Base-by-base conservation (phyloP, 1,284 basidiomycete genomes). In the Austroboletus niveus region DNA sequence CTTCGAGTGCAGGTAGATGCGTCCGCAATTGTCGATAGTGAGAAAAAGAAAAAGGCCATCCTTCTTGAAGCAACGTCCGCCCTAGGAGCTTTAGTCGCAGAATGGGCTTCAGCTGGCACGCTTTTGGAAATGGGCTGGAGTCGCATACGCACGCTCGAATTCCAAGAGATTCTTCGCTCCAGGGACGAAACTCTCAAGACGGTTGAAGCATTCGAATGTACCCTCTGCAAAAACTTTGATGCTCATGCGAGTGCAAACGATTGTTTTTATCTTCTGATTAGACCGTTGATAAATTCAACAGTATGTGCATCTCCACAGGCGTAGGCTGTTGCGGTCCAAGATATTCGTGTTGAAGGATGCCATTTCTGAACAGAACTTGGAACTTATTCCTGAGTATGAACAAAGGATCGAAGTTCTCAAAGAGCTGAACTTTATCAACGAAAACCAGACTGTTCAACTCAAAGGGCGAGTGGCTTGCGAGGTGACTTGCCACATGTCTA, bases 401-500 rank as follows among this genome's bases (percentile, higher is more conserved):
- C 93, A 95, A 66, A 81, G 96, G 24, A 87, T 99, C 24, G 84
- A 83, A 31, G 96, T 99, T 1, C 79, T 99, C 43, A 89, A 96
- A 65, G 89, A 92, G 48, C 79, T 99, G 24, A 85, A 90, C 56
- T 96, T 97, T 68, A 92, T 98, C 60, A 89, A 97, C 66, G 89
- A 94, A 44, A 92, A 96, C 60, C 88, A 91, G 31, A 98, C 94
- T 0, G 95, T 99, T 1, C 80, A 94, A 24, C 80, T 99, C 54
- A 99, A 99, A 68, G 97, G 97, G 11, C 84, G 97, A 43, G 97
- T 99, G 10, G 97, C 97, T 20, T 99, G 97, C 75, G 97, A 99
- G 77, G 93, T 92, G 42, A 5, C 6, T 31, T 29, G 29, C 17
- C 62, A 38, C 40, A 35, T 49, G 51, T 45, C 22, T 8, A 48